phyloP scores from a whole-genome alignment of 2,329 filamentous ascomycete species.

The Botrytis aclada region DNA sequence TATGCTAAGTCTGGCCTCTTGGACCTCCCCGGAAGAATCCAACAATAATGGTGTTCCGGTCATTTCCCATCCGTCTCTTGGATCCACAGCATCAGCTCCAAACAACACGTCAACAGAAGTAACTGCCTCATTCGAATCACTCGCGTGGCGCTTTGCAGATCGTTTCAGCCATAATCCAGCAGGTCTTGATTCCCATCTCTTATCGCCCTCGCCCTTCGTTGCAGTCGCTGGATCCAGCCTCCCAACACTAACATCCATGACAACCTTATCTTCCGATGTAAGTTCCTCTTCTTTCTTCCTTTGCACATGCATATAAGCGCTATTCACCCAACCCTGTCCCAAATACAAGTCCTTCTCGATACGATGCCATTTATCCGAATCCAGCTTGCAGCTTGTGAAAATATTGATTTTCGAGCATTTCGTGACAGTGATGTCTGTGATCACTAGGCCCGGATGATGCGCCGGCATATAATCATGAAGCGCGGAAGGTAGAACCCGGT shows the following conservation, averaged over 20 bases:
- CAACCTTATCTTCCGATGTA: constrained; percentile 55
- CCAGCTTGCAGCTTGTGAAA: constrained; percentile 58
- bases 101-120: constrained; percentile 70
- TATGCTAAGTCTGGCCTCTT: constrained; percentile 73
- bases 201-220: constrained; percentile 51
- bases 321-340: constrained; percentile 59
- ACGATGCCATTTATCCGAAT: constrained; percentile 58
- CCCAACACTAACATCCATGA: constrained; percentile 63
- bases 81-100: constrained; percentile 78
- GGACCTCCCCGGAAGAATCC: constrained; percentile 57
- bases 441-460: constrained; percentile 65
- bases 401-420: constrained; percentile 61
- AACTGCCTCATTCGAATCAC: constrained; percentile 46
- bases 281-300: constrained; percentile 69
- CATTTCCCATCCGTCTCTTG: constrained; percentile 79
- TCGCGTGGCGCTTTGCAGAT: constrained; percentile 48
- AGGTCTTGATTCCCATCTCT: constrained; percentile 63
- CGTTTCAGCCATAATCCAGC: constrained; percentile 67
- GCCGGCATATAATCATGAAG: constrained; percentile 67
- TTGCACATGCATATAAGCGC: constrained; percentile 66
- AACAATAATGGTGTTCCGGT: constrained; percentile 71
- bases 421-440: constrained; percentile 66
- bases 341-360: constrained; percentile 72
- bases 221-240: constrained; percentile 55
- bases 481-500: constrained; percentile 63